Evolutionary conservation across 306 rosid genomes (phyloP).

Genomic region (Alnus glutinosa): DNA sequence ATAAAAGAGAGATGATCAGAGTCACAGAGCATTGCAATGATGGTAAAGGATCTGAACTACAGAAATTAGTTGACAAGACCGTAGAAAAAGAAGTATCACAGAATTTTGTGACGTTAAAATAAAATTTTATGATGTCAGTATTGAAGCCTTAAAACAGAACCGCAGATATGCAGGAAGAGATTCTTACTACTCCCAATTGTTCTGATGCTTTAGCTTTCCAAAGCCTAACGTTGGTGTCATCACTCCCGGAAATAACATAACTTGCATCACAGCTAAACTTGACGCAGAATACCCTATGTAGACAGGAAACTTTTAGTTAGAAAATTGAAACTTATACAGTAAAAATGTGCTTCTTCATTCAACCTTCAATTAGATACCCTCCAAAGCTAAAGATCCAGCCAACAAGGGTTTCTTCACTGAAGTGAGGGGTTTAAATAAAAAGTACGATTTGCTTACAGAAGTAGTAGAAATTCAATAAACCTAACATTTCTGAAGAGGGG

Average conservation of each 20-base stretch:
- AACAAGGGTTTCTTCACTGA: not conserved
- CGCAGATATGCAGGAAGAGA: conserved; percentile 20
- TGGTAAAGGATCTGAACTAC: not conserved
- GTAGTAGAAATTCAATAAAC: not conserved
- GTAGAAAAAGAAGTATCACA: not conserved
- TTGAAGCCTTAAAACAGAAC: not conserved
- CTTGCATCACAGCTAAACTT: conserved; percentile 92
- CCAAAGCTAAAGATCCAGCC: not conserved
- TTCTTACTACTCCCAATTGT: conserved; percentile 92
- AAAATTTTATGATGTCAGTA: not conserved
- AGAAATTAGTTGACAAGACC: not conserved
- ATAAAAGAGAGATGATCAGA: conserved; percentile 14
- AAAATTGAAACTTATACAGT: not conserved
- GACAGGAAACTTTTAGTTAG: conserved; percentile 1
- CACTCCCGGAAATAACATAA: conserved; percentile 94
- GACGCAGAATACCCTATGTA: conserved; percentile 79
- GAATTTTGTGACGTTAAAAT: not conserved
- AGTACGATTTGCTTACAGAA: not conserved
- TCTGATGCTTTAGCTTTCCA: conserved; percentile 99
- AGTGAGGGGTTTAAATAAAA: not conserved
- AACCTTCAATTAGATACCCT: not conserved
- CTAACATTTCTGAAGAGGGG: not conserved
- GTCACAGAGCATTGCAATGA: not conserved
- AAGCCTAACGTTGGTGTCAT: conserved; percentile 91
- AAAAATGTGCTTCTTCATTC: not conserved